Evolutionary conservation across 345 rosid species (phyloP).

Genomic region (Conringia planisiliqua): DNA sequence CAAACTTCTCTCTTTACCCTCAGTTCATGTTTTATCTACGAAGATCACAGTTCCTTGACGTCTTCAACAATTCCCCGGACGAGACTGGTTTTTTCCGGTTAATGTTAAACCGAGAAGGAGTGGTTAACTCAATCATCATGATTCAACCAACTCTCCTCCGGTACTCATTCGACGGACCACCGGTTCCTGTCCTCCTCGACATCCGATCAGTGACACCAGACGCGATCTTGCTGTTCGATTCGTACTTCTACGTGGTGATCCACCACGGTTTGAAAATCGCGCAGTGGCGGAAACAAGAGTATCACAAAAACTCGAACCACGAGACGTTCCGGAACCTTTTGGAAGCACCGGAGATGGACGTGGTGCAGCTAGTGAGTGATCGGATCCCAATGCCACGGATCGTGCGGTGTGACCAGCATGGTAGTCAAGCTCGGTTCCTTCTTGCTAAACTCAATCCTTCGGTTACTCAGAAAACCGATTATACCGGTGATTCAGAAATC

Average conservation of each 20-base stretch:
- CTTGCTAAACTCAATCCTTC: conserved; percentile 97
- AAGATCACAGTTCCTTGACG: conserved; percentile 96
- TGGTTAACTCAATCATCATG: conserved; percentile 83
- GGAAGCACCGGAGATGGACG: conserved; percentile 85
- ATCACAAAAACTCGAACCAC: conserved; percentile 74
- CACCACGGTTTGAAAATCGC: conserved; percentile 88
- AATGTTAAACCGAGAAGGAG: conserved; percentile 93
- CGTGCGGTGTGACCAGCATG: conserved; percentile 85
- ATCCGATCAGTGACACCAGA: conserved; percentile 69
- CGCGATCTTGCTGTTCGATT: conserved; percentile 84
- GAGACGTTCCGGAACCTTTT: conserved; percentile 80
- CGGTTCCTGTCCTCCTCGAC: conserved; percentile 91
- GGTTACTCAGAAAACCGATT: conserved; percentile 70
- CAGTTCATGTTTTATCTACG: conserved; percentile 95
- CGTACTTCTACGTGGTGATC: conserved; percentile 83
- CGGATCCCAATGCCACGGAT: conserved; percentile 75
- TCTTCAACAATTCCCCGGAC: conserved; percentile 82
- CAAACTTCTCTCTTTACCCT: conserved; percentile 89
- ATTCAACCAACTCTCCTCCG: conserved; percentile 90
- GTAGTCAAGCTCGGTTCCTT: conserved; percentile 96
- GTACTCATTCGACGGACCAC: conserved; percentile 92
- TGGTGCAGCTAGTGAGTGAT: conserved; percentile 57
- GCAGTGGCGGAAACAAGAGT: conserved; percentile 87
- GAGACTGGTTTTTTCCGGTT: conserved; percentile 85
- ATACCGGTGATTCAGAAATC: conserved; percentile 61